phyloP scores from a whole-genome alignment of 208 protist genomes.

The Novymonas esmeraldas region DNA sequence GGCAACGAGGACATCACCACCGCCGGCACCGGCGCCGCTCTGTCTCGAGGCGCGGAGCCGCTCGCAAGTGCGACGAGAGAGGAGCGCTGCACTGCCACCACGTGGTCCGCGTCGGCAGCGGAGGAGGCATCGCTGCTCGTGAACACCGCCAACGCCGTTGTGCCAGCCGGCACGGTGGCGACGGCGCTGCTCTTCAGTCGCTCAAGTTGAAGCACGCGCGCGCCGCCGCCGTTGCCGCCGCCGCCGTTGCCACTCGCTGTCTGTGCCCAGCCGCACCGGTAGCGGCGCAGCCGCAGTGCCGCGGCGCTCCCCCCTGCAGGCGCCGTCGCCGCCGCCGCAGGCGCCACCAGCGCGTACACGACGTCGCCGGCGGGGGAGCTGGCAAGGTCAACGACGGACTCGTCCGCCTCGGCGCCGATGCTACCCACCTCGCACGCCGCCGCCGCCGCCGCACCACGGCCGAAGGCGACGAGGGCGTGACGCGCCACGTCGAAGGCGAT shows the following conservation, averaged over 20 bases:
- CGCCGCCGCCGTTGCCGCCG: background rate
- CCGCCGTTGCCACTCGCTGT: background rate
- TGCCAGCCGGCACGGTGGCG: conserved; percentile 8
- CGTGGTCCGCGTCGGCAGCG: conserved; percentile 8
- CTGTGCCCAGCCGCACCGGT: conserved; percentile 20
- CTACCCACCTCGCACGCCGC: background rate
- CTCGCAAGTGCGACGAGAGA: conserved; percentile 7
- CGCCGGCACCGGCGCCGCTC: background rate
- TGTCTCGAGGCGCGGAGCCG: background rate
- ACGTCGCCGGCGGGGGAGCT: conserved; percentile 23
- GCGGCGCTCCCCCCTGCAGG: background rate
- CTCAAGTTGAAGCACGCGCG: conserved; percentile 4
- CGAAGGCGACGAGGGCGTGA: conserved; percentile 24
- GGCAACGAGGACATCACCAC: background rate
- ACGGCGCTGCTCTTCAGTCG: background rate
- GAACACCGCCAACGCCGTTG: conserved; percentile 33
- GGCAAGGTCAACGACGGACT: conserved; percentile 12
- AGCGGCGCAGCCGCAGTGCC: conserved; percentile 20
- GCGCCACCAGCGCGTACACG: conserved; percentile 20
- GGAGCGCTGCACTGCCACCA: conserved; percentile 25
- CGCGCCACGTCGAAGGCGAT: conserved; percentile 26
- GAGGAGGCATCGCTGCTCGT: conserved; percentile 4
- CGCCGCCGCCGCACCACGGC: background rate
- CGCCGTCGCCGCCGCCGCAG: background rate
- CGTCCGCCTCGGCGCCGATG: background rate